Base-by-base conservation (phyloP, 176 grass and related monocot genomes). In the Juncus inflexus region DNA sequence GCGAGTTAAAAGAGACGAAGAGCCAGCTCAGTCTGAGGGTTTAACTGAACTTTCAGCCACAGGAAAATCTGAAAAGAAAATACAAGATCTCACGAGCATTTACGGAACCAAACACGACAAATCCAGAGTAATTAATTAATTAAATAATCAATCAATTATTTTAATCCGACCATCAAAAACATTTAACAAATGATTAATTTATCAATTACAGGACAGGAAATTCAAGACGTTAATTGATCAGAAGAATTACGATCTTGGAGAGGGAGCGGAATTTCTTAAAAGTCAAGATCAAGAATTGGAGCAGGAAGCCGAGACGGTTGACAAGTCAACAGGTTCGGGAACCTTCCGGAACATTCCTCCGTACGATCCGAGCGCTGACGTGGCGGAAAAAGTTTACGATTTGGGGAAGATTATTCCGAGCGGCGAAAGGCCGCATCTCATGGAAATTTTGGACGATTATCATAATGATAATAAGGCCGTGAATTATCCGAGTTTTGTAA, bases 391-490 rank as follows among this genome's bases (percentile, higher is more conserved):
- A 40, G 88, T 64, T 50, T 99, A 99, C 77, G 43, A 63, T 59
- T 57, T 99, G 9, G 64, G 91, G 74, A 77, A 92, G 61, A 99
- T 99, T 73, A 90, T 99, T 75, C 85, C 88, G 37, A 89, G 58
- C 61, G 77, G 58, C 72, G 71, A 92, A 66, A 67, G 83, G 3
- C 15, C 60, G 3, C 63, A 92, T 65, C 87, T 99, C 64, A 58
- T 89, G 51, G 64, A 89, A 55, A 99, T 92, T 70, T 9, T 99
- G 19, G 58, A 51, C 12, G 72, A 80, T 77, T 37, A 81, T 13
- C 12, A 43, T 19, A 80, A 69, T 65, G 78, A 14, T 19, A 80
- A 69, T 65, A 81, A 14, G 75, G 41, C 6, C 4, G 9, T 9
- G n/a, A 71, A 16, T 41, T 99, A 99, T 67, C 85, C 82, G 19